Base-by-base conservation (phyloP, 2,329 filamentous ascomycete genomes). In the Xylaria sp. region DNA sequence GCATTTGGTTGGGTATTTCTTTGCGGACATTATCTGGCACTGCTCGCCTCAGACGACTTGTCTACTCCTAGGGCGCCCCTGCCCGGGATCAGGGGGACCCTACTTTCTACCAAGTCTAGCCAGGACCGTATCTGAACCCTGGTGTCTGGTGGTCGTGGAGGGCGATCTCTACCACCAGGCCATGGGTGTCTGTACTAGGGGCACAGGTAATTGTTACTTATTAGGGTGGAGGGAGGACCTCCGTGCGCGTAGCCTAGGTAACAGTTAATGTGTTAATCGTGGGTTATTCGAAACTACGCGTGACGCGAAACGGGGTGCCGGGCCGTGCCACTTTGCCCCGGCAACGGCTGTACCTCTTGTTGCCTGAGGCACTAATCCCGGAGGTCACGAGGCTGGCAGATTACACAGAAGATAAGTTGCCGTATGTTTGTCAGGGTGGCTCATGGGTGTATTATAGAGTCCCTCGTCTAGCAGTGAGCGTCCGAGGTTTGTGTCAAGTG, bases 1-100 rank as follows among this genome's bases (percentile, higher is more conserved):
- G 44, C 58, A 56, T 60, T 60, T 27, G 31, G 27, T 13, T 27
- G 52, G 52, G 52, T 56, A 60, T 60, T 60, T 60, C 44, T 60
- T 60, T 52, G 58, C 58, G 58, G 58, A 37, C 58, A n/a, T 43
- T 10, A 10, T 52, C 58, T 31, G 21, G 58, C 58, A 60, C 58
- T 48, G 57, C 40, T 19, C 58, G 52, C 58, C 31, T 33, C 58
- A 44, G 52, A 31, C 49, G 17, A 25, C 43, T 35, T 15, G 3
- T 11, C 4, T 48, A 47, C 19, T 48, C 7, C 4, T 27, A 47
- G 44, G 44, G 25, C n/a, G 15, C 44, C 17, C 13, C 44, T 25
- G 25, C 44, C 43, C 8, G 44, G 44, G 23, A 15, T 19, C 10
- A n/a, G 38, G 29, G 29, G 27, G 19, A 9, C 19, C 38, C 21